Evolutionary conservation across 1,139 yeast species (phyloP), one percentile per base, ranked within the genome.

Genomic region (Kodamaea anthophila): DNA sequence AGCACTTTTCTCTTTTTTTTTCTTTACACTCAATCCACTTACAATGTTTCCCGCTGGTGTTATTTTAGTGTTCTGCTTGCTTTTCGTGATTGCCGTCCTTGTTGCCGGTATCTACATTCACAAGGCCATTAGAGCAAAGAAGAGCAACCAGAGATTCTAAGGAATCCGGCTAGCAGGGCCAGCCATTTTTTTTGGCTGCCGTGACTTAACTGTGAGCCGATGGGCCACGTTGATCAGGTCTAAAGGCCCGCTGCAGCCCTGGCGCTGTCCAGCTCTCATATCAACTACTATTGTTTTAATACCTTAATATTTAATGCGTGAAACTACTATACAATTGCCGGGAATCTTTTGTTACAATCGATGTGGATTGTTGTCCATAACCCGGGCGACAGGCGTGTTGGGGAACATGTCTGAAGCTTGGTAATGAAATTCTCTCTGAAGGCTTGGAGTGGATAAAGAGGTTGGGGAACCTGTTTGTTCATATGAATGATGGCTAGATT

Each of bases 11-110:
- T 9, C 23, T 28, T 32, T 31, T 37, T 31, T 27, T 37, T 26
- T 35, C 26, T 29, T 25, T 23, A 9, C 26, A 31, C 18, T 18
- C 30, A 35, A 32, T 22, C 28, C 27, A 29, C 30, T 29, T 30
- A 51, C 42, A 47, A 66, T 66, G 73, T 60, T 66, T 37, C 73
- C 73, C 51, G 51, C 71, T 26, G 73, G 73, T 60, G 73, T 66
- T 60, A 66, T 66, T 49, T 56, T 66, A 49, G 73, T 66, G 43
- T 66, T 66, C 53, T 65, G 62, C 44, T 61, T 66, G 46, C 38
- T 66, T 37, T 65, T 65, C 56, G 57, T 56, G 48, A 70, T 67
- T 40, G 53, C 51, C 47, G 42, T 50, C 42, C 65, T 60, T 41
- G 43, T 66, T 31, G 37, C 42, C 36, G 63, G 59, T 46, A 53